Percentiles rank a stretch among this genome's conserved stretches.
Evolutionary conservation across 1,284 basidiomycete genomes (phyloP).

Genomic region (Pyrrhoderma lamaoense): DNA sequence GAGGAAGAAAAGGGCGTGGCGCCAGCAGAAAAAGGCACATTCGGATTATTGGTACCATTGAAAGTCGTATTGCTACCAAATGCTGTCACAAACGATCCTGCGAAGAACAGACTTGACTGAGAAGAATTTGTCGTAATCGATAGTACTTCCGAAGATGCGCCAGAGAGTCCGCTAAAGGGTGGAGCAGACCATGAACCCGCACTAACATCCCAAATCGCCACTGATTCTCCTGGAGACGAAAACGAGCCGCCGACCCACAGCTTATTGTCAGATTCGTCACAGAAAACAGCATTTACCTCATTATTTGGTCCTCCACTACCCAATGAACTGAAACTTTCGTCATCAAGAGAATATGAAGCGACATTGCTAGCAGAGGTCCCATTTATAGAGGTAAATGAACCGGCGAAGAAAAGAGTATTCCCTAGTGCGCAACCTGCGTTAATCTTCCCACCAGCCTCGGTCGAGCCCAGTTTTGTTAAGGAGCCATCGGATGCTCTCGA

Average conservation of each 20-base stretch:
- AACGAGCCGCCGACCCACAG: conserved; percentile 88
- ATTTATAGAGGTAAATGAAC: conserved; percentile 65
- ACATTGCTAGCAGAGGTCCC: conserved; percentile 56
- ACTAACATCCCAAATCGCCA: conserved; percentile 73
- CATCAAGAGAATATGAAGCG: conserved; percentile 62
- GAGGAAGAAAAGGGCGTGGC: conserved; percentile 86
- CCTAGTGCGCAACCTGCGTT: conserved; percentile 57
- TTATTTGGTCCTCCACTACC: conserved; percentile 63
- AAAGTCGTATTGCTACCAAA: conserved; percentile 56
- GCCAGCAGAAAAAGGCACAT: conserved; percentile 66
- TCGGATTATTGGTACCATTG: conserved; percentile 66
- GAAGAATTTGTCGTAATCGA: conserved; percentile 75
- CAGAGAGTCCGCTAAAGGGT: conserved; percentile 78
- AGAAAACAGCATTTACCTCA: conserved; percentile 69
- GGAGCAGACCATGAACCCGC: conserved; percentile 65
- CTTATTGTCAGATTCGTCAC: conserved; percentile 63
- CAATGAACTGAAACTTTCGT: conserved; percentile 51
- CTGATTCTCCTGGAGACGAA: conserved; percentile 58
- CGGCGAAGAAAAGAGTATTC: conserved; percentile 65
- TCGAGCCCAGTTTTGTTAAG: conserved; percentile 57
- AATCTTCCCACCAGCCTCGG: conserved; percentile 64
- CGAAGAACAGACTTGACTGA: conserved; percentile 73
- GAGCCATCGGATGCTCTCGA: conserved; percentile 57
- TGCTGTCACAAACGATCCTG: conserved; percentile 77
- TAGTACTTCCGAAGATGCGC: conserved; percentile 58